Evolutionary conservation across 345 rosid species (phyloP).

Genomic region (Camelina sativa): DNA sequence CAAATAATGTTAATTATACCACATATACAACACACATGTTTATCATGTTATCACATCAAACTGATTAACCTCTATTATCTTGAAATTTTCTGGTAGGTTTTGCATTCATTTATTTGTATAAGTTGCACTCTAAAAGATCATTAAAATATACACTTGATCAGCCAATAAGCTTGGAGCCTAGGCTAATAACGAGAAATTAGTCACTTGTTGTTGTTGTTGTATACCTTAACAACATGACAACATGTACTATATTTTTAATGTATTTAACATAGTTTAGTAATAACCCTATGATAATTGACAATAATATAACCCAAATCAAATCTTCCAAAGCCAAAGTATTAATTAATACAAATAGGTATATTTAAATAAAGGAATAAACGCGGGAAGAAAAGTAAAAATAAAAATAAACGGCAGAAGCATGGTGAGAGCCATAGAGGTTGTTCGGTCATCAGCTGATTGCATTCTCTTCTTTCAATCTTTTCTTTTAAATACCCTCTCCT

Average conservation of each 20-base stretch:
- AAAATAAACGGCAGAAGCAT: conserved; percentile 37
- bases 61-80: too few species aligned
- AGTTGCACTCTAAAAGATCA: not conserved
- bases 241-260: not conserved
- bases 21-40: not conserved
- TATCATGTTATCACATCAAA: not conserved
- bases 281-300: not conserved
- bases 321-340: not conserved
- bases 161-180: too few species aligned
- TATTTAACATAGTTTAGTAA: not conserved
- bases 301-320: not conserved
- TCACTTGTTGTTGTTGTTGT: not conserved
- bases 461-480: conserved; percentile 28
- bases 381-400: conserved; percentile 30
- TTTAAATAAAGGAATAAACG: conserved; percentile 4
- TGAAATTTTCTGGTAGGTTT: not conserved
- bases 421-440: conserved; percentile 43
- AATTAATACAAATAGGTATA: not conserved
- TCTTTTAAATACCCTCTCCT: conserved; percentile 39
- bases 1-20: not conserved
- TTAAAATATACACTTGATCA: too few species aligned
- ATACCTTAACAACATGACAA: not conserved
- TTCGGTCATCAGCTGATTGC: conserved; percentile 38
- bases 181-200: too few species aligned
- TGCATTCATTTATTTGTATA: not conserved